phyloP scores from a whole-genome alignment of 495 filamentous ascomycete species.

The Xylaria bambusicola region DNA sequence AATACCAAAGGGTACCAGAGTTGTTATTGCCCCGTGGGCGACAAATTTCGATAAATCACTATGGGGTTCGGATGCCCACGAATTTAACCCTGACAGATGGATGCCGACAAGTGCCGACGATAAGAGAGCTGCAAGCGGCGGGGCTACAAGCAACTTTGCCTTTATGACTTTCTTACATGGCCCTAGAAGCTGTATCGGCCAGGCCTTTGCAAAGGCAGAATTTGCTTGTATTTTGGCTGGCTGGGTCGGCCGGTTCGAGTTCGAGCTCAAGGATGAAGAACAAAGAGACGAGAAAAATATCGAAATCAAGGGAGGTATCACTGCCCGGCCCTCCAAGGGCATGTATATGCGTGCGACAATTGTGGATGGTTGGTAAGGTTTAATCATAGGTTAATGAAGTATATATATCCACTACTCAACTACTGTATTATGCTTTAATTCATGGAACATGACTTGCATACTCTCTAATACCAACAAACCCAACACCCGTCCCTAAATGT shows the following conservation, averaged over 20 bases:
- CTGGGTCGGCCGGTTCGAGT: conserved; percentile 70
- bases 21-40: conserved; percentile 61
- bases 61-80: conserved; percentile 59
- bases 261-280: conserved; percentile 62
- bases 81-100: conserved; percentile 67
- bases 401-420: conserved; percentile 7
- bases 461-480: not conserved
- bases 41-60: conserved; percentile 56
- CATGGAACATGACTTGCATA: not conserved
- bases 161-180: conserved; percentile 66
- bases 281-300: conserved; percentile 56
- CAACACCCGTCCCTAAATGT: too few species aligned
- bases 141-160: conserved; percentile 57
- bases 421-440: not conserved
- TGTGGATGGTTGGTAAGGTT: conserved; percentile 63
- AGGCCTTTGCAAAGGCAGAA: conserved; percentile 78
- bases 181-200: conserved; percentile 62
- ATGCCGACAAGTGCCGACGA: conserved; percentile 39
- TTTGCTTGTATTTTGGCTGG: conserved; percentile 79
- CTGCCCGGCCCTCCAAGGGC: conserved; percentile 64
- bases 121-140: conserved; percentile 44
- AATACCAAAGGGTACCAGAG: conserved; percentile 57
- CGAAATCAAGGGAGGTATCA: conserved; percentile 60
- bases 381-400: not conserved
- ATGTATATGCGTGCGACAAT: conserved; percentile 61